A percentile compares a stretch with the other conserved stretches of the same genome.
Evolutionary conservation across 768 basidiomycete genomes (phyloP).

Genomic region (Leucocoprinus birnbaumii): DNA sequence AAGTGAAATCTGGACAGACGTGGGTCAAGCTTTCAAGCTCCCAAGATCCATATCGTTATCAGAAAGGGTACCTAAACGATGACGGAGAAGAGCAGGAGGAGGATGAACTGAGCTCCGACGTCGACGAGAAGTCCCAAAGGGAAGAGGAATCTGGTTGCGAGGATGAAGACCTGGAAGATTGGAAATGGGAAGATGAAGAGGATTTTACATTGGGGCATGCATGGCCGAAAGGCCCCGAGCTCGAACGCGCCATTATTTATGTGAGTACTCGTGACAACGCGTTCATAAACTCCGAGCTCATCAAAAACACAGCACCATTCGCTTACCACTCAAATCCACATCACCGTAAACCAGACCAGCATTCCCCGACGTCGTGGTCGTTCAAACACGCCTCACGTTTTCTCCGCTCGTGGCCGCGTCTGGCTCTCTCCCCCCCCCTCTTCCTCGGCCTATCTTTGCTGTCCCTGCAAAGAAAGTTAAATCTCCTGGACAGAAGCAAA

Average conservation of each 20-base stretch:
- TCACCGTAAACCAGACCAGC: slow-evolving; percentile 54
- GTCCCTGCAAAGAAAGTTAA: slow-evolving; percentile 12
- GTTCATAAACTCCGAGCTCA: neutral
- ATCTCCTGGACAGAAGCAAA: slow-evolving; percentile 7
- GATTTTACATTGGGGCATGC: slow-evolving; percentile 57
- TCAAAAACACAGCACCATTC: slow-evolving; percentile 46
- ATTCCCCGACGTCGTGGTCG: slow-evolving; percentile 52
- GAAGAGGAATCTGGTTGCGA: slow-evolving; percentile 20
- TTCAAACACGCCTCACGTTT: slow-evolving; percentile 62
- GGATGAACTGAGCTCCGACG: slow-evolving; percentile 34
- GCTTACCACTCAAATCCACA: slow-evolving; percentile 51
- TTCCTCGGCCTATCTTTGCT: slow-evolving; percentile 20
- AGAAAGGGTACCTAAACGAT: slow-evolving; percentile 27
- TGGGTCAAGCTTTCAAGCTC: slow-evolving; percentile 50
- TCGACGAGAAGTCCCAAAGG: slow-evolving; percentile 26
- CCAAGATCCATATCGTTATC: slow-evolving; percentile 49
- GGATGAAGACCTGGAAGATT: slow-evolving; percentile 36
- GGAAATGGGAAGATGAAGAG: slow-evolving; percentile 72
- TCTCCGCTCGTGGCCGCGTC: slow-evolving; percentile 47
- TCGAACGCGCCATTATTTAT: slow-evolving; percentile 53
- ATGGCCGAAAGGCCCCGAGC: slow-evolving; percentile 49
- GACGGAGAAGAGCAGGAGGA: slow-evolving; percentile 26
- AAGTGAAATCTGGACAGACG: slow-evolving; percentile 48
- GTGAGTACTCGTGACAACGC: slow-evolving; percentile 36
- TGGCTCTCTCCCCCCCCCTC: slow-evolving; percentile 27